Base-by-base conservation (phyloP, 805 yeast species). In the Candida awuae region DNA sequence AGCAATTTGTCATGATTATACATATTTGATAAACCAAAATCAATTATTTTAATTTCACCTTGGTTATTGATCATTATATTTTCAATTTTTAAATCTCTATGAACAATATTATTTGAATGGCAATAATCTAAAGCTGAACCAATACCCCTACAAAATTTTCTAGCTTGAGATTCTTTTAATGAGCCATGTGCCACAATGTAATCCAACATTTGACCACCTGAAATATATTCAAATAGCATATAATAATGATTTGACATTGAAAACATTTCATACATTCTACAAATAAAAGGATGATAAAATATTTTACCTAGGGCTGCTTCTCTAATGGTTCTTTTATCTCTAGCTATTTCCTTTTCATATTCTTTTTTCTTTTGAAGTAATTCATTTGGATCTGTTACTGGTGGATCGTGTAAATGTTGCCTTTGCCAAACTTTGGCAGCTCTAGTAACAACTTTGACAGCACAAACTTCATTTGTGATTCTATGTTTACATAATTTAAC, bases 181-280 rank as follows among this genome's bases (percentile, higher is more conserved):
- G 92, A 80, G 3, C 97, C 98, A 63, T 92, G 98, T 19, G 95
- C 80, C 45, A 92, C 95, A 50, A 92, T 92, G 59, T 90, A 92
- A 64, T 92, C 99, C 46, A 92, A 74, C 84, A 92, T 77, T 63
- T 92, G 98, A 20, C 97, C 97, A 32, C 98, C 99, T 22, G 92
- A 82, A 14, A 92, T 94, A 56, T 85, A 90, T 59, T 92, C 99
- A 62, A 92, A 90, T 42, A 92, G 70, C 94, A 92, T 86, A 63
- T 92, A 92, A 64, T 84, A 92, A 60, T 92, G 97, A 48, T 86
- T 86, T 8, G 96, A 84, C 97, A 90, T 90, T 13, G 95, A 83
- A 46, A 87, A 86, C 70, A 90, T 86, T 62, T 92, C 97, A 63
- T 84, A 86, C 32, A 92, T 65, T 48, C 94, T 71, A 59, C 97